Conservation (phyloP, 1,284 basidiomycete genomes). For the Sporisorium reilianum region DNA sequence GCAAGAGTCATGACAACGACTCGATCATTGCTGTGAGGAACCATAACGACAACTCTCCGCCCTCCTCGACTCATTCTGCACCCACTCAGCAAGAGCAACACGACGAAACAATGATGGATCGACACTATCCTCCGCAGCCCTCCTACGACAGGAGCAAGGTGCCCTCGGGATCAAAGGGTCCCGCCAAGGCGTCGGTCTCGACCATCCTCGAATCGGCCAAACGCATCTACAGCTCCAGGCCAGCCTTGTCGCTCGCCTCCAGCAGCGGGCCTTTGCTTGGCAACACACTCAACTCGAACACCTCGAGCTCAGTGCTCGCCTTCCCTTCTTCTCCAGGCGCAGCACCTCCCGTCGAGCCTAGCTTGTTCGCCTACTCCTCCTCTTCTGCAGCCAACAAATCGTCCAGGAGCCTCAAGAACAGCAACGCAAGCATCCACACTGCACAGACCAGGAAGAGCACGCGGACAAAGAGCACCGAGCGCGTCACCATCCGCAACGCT, state of each 20-base stretch:
- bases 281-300: constrained; percentile 26
- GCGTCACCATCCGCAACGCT: constrained; percentile 43
- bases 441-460: constrained; percentile 22
- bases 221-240: constrained; percentile 15
- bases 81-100: neutral
- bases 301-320: constrained; percentile 4
- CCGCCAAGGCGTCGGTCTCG: constrained; percentile 30
- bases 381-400: constrained; percentile 2
- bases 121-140: constrained; percentile 29
- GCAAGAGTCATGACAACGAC: constrained; percentile 31
- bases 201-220: constrained; percentile 49
- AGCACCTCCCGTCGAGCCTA: constrained; percentile 43
- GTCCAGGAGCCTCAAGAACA: constrained; percentile 36
- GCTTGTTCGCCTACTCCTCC: constrained; percentile 41
- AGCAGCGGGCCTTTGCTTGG: constrained; percentile 21
- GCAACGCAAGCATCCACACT: constrained; percentile 32
- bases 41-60: constrained; percentile 12
- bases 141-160: constrained; percentile 5
- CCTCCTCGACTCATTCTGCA: neutral
- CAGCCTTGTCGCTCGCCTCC: neutral
- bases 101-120: constrained; percentile 21
- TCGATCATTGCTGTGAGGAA: constrained; percentile 45
- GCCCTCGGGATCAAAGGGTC: constrained; percentile 14
- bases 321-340: constrained; percentile 18
- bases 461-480: constrained; percentile 29